Conservation (phyloP, 257 asterid species). For the Fraxinus quadrangulata region DNA sequence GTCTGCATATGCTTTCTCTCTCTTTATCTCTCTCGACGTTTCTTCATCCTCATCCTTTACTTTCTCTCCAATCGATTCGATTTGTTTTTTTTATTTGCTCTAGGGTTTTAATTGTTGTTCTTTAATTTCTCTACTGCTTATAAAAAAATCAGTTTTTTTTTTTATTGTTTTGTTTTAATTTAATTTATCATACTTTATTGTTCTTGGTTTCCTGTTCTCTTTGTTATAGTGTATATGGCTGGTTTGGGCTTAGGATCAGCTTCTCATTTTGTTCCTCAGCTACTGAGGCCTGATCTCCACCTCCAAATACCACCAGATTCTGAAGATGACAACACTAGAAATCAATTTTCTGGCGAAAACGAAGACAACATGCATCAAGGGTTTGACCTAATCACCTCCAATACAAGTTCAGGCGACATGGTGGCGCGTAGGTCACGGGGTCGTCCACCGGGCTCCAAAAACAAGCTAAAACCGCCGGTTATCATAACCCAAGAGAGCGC, state of each 20-base stretch:
- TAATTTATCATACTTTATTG: constrained; percentile 16
- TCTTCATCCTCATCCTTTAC: constrained; percentile 40
- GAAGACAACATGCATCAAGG: constrained; percentile 31
- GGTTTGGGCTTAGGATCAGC: constrained; percentile 78
- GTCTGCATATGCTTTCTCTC: neutral
- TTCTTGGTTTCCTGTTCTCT: constrained; percentile 21
- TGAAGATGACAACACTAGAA: constrained; percentile 35
- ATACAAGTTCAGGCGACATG: constrained; percentile 41
- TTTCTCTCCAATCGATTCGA: constrained; percentile 43
- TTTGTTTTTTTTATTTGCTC: constrained; percentile 41
- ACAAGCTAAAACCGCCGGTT: constrained; percentile 56
- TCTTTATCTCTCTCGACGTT: constrained; percentile 30
- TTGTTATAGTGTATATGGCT: constrained; percentile 50
- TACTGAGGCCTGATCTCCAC: constrained; percentile 54
- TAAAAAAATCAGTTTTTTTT: constrained; percentile 18
- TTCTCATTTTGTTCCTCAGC: constrained; percentile 61
- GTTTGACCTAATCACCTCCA: constrained; percentile 28
- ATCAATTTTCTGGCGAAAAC: constrained; percentile 41
- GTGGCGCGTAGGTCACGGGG: constrained; percentile 57
- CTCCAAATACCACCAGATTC: constrained; percentile 46
- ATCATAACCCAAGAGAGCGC: constrained; percentile 63
- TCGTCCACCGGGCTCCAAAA: constrained; percentile 59
- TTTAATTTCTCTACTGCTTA: constrained; percentile 31
- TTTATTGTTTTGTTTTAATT: constrained; percentile 2
- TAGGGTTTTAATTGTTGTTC: constrained; percentile 46